Conservation (phyloP, 495 filamentous ascomycete genomes). For the Xylaria telfairii region DNA sequence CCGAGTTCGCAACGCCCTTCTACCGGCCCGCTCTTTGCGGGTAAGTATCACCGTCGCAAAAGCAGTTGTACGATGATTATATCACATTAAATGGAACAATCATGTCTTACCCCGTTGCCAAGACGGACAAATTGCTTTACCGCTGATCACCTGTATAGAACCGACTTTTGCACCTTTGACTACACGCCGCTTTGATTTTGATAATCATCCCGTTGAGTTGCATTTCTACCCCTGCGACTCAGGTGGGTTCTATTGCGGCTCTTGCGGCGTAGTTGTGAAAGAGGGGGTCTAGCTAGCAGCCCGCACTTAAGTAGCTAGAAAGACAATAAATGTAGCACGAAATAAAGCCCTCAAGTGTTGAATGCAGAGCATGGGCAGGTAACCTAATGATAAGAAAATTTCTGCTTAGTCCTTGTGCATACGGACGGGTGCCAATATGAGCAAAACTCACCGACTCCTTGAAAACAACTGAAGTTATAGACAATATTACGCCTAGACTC, state of each 20-base stretch:
- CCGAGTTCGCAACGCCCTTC: neutral
- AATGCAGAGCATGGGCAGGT: neutral
- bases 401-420: neutral
- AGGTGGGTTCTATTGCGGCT: neutral
- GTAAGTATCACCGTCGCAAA: neutral
- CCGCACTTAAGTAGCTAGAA: neutral
- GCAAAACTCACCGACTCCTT: neutral
- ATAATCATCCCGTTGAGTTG: no score
- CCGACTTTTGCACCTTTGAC: neutral
- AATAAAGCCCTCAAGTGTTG: neutral
- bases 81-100: neutral
- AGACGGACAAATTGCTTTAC: neutral
- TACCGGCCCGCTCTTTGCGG: neutral
- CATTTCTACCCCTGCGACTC: no score
- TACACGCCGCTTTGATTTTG: neutral
- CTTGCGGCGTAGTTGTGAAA: neutral
- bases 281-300: neutral
- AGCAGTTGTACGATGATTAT: neutral
- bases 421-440: neutral
- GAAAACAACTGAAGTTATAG: neutral
- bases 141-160: neutral
- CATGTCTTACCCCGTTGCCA: constrained; percentile 1
- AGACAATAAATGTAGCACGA: neutral
- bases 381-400: neutral
- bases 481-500: neutral